These are phyloP conservation scores for Agarophyton chilense DNA, from an alignment of 23 red algal species.

Conservation along the genomic window DNA sequence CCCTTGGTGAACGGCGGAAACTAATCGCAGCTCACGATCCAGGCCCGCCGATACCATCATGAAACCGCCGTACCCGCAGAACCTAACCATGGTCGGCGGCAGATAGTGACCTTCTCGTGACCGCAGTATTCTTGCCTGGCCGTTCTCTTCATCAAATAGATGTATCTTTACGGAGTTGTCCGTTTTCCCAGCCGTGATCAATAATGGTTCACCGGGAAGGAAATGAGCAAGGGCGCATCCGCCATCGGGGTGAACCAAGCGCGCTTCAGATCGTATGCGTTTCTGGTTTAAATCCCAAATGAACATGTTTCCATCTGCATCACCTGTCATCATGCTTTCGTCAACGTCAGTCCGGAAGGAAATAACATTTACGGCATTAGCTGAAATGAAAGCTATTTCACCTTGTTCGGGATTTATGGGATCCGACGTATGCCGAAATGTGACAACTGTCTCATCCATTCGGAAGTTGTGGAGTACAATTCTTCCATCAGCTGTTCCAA, in stretches of 20 bases:
- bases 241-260: conserved; percentile 75
- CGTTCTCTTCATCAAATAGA: conserved; percentile 69
- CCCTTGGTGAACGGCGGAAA: conserved; percentile 74
- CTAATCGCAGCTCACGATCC: conserved; percentile 79
- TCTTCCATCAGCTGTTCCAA: conserved; percentile 70
- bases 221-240: conserved; percentile 62
- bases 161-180: conserved; percentile 98
- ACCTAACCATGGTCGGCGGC: conserved; percentile 81
- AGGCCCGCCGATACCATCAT: conserved; percentile 89
- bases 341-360: conserved; percentile 81
- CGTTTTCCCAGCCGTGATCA: conserved; percentile 75
- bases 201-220: conserved; percentile 68
- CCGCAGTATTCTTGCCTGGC: conserved; percentile 74
- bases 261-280: conserved; percentile 37
- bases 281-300: conserved; percentile 83
- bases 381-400: not conserved
- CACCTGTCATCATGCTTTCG: conserved; percentile 72
- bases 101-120: conserved; percentile 80
- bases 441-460: conserved; percentile 50
- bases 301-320: conserved; percentile 67
- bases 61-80: conserved; percentile 78
- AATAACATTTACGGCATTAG: conserved; percentile 46
- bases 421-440: conserved; percentile 43
- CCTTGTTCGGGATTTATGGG: not conserved
- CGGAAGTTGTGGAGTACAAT: conserved; percentile 79